Percentiles rank a stretch among this genome's conserved stretches.
These are phyloP conservation scores for Crithidia acanthocephali DNA, from an alignment of 208 protist species.

Conservation along the genomic window DNA sequence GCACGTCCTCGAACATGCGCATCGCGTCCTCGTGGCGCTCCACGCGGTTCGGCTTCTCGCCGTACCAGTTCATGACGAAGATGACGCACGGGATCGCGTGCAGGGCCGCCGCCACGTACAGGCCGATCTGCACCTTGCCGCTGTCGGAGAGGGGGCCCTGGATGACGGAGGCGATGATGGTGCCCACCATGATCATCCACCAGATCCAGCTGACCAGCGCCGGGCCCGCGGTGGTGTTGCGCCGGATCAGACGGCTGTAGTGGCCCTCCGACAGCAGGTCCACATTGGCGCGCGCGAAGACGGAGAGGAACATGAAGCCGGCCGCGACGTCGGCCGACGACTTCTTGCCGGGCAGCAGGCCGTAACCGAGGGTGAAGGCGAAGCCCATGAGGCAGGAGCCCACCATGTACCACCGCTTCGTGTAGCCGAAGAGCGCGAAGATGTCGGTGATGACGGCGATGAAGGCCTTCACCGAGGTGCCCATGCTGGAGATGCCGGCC, in stretches of 20 bases:
- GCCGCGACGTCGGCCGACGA: slow-evolving; percentile 29
- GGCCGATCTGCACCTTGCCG: slow-evolving; percentile 27
- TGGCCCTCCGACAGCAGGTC: slow-evolving; percentile 64
- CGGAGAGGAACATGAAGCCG: slow-evolving; percentile 45
- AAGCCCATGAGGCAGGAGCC: slow-evolving; percentile 31
- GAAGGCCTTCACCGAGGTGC: slow-evolving; percentile 60
- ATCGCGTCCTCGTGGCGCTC: slow-evolving; percentile 36
- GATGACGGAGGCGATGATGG: slow-evolving; percentile 41
- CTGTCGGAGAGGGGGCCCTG: slow-evolving; percentile 47
- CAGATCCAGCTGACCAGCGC: slow-evolving; percentile 55
- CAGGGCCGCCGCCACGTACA: slow-evolving; percentile 37
- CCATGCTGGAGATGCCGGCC: slow-evolving; percentile 34
- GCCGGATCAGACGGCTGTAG: slow-evolving; percentile 54
- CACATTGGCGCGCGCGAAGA: slow-evolving; percentile 44
- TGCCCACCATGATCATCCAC: slow-evolving; percentile 40
- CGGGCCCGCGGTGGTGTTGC: slow-evolving; percentile 30
- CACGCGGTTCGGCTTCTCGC: slow-evolving; percentile 43
- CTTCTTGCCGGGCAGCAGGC: slow-evolving; percentile 37
- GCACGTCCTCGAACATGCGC: slow-evolving; percentile 13
- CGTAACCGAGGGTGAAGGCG: slow-evolving; percentile 34
- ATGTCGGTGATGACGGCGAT: slow-evolving; percentile 66
- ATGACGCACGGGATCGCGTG: slow-evolving; percentile 37
- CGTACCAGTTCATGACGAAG: slow-evolving; percentile 57
- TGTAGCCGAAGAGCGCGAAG: slow-evolving; percentile 74
- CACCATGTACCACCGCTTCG: slow-evolving; percentile 79